These are phyloP conservation scores for Chrysanthemum makinoi DNA, from an alignment of 129 eudicot genomes.

Conservation along the genomic window DNA sequence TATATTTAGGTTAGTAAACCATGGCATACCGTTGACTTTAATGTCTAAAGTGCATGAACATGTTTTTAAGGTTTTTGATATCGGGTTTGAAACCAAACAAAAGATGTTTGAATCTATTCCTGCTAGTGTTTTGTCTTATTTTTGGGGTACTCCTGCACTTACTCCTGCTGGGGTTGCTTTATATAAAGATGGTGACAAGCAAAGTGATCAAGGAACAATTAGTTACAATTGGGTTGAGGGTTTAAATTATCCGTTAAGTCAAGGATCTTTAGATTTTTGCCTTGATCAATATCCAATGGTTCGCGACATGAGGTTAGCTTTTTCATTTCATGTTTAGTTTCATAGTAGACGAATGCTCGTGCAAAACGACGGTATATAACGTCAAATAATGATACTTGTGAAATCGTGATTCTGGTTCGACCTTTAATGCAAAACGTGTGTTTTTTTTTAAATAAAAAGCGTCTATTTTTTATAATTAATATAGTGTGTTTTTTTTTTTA, in stretches of 20 bases:
- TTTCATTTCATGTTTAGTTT: not conserved
- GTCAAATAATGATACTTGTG: too few relatives aligned
- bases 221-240: conserved; percentile 73
- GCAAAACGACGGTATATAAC: too few relatives aligned
- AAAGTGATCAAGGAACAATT: conserved; percentile 16
- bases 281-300: conserved; percentile 39
- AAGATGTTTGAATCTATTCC: conserved; percentile 31
- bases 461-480: too few relatives aligned
- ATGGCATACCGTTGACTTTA: conserved; percentile 56
- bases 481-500: too few relatives aligned
- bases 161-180: conserved; percentile 44
- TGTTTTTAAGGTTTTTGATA: conserved; percentile 33
- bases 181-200: not conserved
- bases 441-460: too few relatives aligned
- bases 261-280: conserved; percentile 20
- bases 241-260: conserved; percentile 49
- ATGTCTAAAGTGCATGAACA: conserved; percentile 41
- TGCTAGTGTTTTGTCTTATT: conserved; percentile 44
- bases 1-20: conserved; percentile 73
- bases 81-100: conserved; percentile 52
- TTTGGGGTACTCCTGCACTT: conserved; percentile 83
- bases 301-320: conserved; percentile 59
- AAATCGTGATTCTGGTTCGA: too few relatives aligned
- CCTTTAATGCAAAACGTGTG: too few relatives aligned
- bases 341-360: too few relatives aligned